These are phyloP conservation scores for Schizophyllum amplum DNA, from an alignment of 1,284 basidiomycete genomes.

Conservation along the genomic window DNA sequence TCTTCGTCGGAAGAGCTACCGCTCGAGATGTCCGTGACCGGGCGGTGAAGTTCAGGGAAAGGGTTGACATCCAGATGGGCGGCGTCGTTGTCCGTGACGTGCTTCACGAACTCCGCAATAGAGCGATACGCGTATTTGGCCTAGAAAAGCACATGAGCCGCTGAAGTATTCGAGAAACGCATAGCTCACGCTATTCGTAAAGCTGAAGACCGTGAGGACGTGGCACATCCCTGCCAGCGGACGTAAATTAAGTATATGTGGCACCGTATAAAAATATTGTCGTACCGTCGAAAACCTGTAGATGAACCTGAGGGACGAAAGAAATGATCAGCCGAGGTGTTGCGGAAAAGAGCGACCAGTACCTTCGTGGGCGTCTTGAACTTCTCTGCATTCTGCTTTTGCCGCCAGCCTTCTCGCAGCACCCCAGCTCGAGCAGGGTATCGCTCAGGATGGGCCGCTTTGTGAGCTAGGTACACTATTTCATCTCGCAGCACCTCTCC, in stretches of 20 bases:
- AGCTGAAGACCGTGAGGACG: slow-evolving; percentile 65
- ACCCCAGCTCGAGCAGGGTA: slow-evolving; percentile 62
- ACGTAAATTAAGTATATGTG: background rate
- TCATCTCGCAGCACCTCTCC: slow-evolving; percentile 80
- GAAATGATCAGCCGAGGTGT: background rate
- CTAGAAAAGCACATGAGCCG: slow-evolving; percentile 19
- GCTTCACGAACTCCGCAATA: slow-evolving; percentile 47
- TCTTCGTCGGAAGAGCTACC: background rate
- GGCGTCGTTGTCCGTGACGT: slow-evolving; percentile 33
- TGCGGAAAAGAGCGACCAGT: background rate
- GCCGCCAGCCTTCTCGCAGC: slow-evolving; percentile 35
- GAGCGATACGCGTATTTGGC: slow-evolving; percentile 51
- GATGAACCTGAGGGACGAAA: slow-evolving; percentile 44
- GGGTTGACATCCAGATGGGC: slow-evolving; percentile 32
- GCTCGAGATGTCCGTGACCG: slow-evolving; percentile 1
- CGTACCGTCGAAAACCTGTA: slow-evolving; percentile 61
- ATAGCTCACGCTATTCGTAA: slow-evolving; percentile 46
- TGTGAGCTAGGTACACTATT: slow-evolving; percentile 76
- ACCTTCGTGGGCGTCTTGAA: slow-evolving; percentile 66
- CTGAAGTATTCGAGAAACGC: background rate
- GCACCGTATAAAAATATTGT: background rate
- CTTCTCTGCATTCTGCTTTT: slow-evolving; percentile 43
- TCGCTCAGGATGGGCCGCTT: slow-evolving; percentile 68
- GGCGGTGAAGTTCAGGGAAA: slow-evolving; percentile 36
- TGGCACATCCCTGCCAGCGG: slow-evolving; percentile 47